Evolutionary conservation across 75 land plant species (phyloP), one percentile per base, ranked within the genome.

Genomic region (Sequoia sempervirens): DNA sequence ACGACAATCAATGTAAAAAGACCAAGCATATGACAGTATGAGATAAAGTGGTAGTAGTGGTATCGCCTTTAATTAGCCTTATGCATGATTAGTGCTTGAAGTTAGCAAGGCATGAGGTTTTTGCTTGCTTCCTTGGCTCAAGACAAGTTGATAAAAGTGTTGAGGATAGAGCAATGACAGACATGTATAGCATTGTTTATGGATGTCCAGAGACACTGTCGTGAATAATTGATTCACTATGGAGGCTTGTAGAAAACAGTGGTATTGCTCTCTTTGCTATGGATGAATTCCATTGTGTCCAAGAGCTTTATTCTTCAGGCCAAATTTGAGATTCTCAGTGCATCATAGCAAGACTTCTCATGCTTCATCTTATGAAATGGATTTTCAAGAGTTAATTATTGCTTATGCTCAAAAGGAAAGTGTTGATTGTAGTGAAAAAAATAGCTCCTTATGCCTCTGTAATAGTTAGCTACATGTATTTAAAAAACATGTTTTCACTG

Each of bases 11-110:
- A n/a, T n/a, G n/a, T n/a, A n/a, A n/a, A n/a, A n/a, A n/a, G n/a
- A n/a, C n/a, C n/a, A n/a, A n/a, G n/a, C n/a, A n/a, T n/a, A n/a
- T n/a, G n/a, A n/a, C n/a, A n/a, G n/a, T n/a, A n/a, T n/a, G n/a
- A n/a, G 88, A 90, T 66, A 95, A 91, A 85, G 92, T 95, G 40
- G 96, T 95, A 34, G 91, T 95, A 18, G 96, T 94, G 14, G 88
- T 95, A 82, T 95, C 97, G 34, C 96, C 97, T 23, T 87, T 95
- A 86, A 95, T 95, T 47, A 95, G 96, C 76, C 91, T 95, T 85
- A 95, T 95, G 97, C 97, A 90, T 85, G 97, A 95, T 87, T 96
- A 95, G 74, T 95, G 97, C 84, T 86, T 92, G 68, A 95, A 95
- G 86, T 86, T 95, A 14, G 88, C 97, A 74, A 88, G 86, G 73